These are phyloP conservation scores for Stipa capillata DNA, from an alignment of 176 grass and related monocot genomes.

Conservation along the genomic window DNA sequence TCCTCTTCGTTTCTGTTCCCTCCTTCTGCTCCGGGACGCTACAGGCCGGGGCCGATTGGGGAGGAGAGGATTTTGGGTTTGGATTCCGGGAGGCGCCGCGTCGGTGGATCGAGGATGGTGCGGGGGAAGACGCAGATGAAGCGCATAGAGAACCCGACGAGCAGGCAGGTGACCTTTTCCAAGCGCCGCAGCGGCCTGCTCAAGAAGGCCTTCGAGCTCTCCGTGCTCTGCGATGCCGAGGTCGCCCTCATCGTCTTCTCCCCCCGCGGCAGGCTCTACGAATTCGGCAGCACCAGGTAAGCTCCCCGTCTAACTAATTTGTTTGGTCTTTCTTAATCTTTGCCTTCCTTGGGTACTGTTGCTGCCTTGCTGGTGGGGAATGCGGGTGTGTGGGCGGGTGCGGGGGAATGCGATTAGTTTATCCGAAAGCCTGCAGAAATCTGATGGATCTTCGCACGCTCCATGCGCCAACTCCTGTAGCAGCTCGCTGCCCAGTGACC, in stretches of 20 bases:
- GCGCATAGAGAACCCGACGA: slow-evolving; percentile 72
- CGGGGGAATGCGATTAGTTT: slow-evolving; percentile 8
- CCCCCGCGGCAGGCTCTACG: slow-evolving; percentile 60
- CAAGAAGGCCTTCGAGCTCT: slow-evolving; percentile 95
- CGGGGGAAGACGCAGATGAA: slow-evolving; percentile 79
- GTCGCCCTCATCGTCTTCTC: slow-evolving; percentile 83
- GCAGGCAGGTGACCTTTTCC: slow-evolving; percentile 88
- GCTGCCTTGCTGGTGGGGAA: background rate
- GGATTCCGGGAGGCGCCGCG: background rate
- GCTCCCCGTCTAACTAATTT: too few relatives aligned
- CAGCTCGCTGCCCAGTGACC: background rate
- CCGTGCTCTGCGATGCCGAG: slow-evolving; percentile 89
- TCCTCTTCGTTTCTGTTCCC: background rate
- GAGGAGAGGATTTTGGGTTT: background rate
- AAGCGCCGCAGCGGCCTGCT: slow-evolving; percentile 82
- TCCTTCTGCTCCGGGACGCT: background rate
- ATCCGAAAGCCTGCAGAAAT: slow-evolving; percentile 10
- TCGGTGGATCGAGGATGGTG: slow-evolving; percentile 36
- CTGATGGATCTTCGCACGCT: slow-evolving; percentile 14
- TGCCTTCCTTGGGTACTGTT: background rate
- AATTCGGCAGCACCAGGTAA: slow-evolving; percentile 55
- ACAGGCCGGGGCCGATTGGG: background rate
- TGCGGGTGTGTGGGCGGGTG: background rate
- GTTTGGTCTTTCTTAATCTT: slow-evolving; percentile 2
- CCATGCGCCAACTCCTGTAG: slow-evolving; percentile 16